Evolutionary conservation across 345 rosid genomes (phyloP).

Genomic region (Leavenworthia alabamica): DNA sequence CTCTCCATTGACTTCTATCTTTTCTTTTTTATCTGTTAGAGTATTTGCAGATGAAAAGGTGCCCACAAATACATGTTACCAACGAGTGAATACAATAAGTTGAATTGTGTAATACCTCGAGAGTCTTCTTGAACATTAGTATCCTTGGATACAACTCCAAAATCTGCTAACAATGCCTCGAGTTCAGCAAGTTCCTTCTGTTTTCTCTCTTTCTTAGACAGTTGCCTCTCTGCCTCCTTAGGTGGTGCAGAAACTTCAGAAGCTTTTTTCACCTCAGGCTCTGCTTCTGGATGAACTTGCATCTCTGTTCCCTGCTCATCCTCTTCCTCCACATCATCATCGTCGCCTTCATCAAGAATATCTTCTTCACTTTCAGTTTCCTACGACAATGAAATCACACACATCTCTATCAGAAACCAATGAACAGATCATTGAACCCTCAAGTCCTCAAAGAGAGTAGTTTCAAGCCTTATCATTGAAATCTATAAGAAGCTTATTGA

Average conservation of each 20-base stretch:
- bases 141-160: slow-evolving; percentile 45
- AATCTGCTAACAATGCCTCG: slow-evolving; percentile 77
- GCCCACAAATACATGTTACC: no score
- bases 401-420: no score
- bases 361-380: slow-evolving; percentile 88
- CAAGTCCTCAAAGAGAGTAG: not conserved
- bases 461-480: not conserved
- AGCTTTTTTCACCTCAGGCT: no score
- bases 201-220: slow-evolving; percentile 80
- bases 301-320: slow-evolving; percentile 53
- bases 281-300: slow-evolving; percentile 34
- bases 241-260: slow-evolving; percentile 40
- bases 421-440: no score
- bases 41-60: no score
- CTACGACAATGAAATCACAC: slow-evolving; percentile 31
- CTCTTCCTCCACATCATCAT: slow-evolving; percentile 76
- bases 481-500: not conserved
- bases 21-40: no score
- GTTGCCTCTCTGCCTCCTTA: slow-evolving; percentile 81
- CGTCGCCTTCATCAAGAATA: slow-evolving; percentile 54
- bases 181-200: slow-evolving; percentile 87
- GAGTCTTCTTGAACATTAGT: slow-evolving; percentile 42
- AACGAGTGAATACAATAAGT: not conserved
- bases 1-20: no score
- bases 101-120: slow-evolving; percentile 33